These are phyloP conservation scores for Colletotrichum magnum DNA, from an alignment of 2,329 filamentous ascomycete genomes.

Conservation along the genomic window DNA sequence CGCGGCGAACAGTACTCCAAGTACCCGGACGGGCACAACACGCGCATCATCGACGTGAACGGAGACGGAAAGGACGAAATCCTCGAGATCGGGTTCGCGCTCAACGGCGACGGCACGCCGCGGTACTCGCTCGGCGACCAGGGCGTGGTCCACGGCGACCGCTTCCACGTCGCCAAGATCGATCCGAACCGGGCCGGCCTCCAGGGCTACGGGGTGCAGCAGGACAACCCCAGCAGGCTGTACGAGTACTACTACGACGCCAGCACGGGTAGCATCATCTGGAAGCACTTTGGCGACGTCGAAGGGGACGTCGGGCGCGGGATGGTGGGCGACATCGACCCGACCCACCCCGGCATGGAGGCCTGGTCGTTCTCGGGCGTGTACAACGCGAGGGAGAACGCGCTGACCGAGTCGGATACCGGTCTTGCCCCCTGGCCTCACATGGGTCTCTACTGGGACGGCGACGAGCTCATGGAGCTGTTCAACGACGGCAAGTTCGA, in stretches of 20 bases:
- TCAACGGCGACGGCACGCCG: constrained; percentile 43
- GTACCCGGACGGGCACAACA: constrained; percentile 44
- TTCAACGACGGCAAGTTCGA: constrained; percentile 45
- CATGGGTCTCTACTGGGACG: constrained; percentile 39
- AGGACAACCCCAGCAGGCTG: constrained; percentile 39
- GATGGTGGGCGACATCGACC: constrained; percentile 44
- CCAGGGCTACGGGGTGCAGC: constrained; percentile 44
- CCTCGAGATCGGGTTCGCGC: constrained; percentile 43
- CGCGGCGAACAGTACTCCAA: constrained; percentile 19
- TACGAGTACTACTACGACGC: constrained; percentile 46
- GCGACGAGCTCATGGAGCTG: constrained; percentile 42
- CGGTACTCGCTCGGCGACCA: constrained; percentile 41
- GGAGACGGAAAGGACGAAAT: constrained; percentile 43
- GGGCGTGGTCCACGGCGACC: constrained; percentile 43
- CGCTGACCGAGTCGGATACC: constrained; percentile 11
- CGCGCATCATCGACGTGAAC: constrained; percentile 43
- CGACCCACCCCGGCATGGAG: constrained; percentile 42
- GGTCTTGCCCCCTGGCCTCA: constrained; percentile 30
- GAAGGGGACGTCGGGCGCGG: constrained; percentile 40
- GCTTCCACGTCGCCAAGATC: constrained; percentile 45
- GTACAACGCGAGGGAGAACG: constrained; percentile 41
- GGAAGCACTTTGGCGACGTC: constrained; percentile 38
- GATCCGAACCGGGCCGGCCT: constrained; percentile 41
- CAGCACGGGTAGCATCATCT: constrained; percentile 37
- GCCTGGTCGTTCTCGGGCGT: constrained; percentile 43